Evolutionary conservation across 192 early-diverging fungal genomes (phyloP).

Genomic region (Hyaloraphidium curvatum): DNA sequence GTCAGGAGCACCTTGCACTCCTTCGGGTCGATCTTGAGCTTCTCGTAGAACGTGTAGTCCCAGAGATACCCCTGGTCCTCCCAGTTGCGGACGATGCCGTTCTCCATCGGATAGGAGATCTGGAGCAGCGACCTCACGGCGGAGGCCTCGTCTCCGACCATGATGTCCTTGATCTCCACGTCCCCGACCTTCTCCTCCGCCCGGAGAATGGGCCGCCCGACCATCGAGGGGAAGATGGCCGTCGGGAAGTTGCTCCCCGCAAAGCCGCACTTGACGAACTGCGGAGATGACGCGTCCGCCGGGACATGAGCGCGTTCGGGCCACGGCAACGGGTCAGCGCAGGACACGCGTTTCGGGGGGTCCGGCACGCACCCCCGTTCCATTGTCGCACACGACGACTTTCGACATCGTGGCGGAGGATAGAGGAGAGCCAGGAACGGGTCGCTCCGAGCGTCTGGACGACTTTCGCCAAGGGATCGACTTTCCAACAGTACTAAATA

Average conservation of each 20-base stretch:
- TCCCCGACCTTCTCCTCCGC: slow-evolving; percentile 74
- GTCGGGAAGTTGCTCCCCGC: slow-evolving; percentile 90
- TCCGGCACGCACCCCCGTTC: too few relatives aligned
- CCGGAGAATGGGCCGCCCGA: slow-evolving; percentile 94
- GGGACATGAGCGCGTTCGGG: too few relatives aligned
- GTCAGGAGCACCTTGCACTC: slow-evolving; percentile 90
- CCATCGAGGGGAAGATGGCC: slow-evolving; percentile 87
- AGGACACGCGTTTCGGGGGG: too few relatives aligned
- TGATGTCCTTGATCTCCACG: slow-evolving; percentile 77
- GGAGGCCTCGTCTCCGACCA: slow-evolving; percentile 95
- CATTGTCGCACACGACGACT: too few relatives aligned
- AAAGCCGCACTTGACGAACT: slow-evolving; percentile 96
- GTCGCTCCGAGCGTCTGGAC: too few relatives aligned
- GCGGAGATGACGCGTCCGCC: too few relatives aligned
- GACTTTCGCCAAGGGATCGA: too few relatives aligned
- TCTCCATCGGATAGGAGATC: slow-evolving; percentile 97
- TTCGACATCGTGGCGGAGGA: too few relatives aligned
- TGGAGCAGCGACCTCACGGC: slow-evolving; percentile 67
- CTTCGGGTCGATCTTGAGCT: slow-evolving; percentile 67
- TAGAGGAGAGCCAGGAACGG: too few relatives aligned
- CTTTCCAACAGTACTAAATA: too few relatives aligned
- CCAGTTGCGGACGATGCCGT: slow-evolving; percentile 95
- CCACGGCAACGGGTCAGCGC: too few relatives aligned
- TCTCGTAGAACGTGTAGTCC: slow-evolving; percentile 94
- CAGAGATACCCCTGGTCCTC: slow-evolving; percentile 87